These are phyloP conservation scores for Kwoniella bestiolae DNA, from an alignment of 768 basidiomycete species.

Conservation along the genomic window DNA sequence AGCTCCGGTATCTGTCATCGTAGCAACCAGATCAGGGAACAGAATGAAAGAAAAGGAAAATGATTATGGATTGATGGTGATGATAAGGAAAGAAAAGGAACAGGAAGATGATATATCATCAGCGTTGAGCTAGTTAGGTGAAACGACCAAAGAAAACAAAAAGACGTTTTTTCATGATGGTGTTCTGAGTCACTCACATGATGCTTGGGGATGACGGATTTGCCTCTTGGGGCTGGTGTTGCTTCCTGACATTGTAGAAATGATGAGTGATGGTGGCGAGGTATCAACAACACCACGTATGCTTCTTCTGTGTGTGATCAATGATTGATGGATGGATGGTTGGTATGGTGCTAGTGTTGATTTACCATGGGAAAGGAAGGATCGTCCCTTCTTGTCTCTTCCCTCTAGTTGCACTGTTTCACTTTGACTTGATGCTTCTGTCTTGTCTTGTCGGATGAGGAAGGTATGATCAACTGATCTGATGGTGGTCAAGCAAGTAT, in stretches of 20 bases:
- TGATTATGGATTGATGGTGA: neutral
- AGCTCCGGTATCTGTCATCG: slow-evolving; percentile 50
- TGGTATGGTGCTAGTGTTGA: neutral
- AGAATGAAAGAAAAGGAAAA: neutral
- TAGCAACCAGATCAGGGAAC: neutral
- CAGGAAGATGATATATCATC: neutral
- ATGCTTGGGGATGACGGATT: slow-evolving; percentile 55
- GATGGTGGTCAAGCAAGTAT: neutral
- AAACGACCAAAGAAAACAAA: neutral
- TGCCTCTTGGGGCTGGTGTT: slow-evolving; percentile 52
- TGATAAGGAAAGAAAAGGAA: slow-evolving; percentile 1
- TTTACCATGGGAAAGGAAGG: neutral
- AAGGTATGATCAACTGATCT: neutral
- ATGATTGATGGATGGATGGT: neutral
- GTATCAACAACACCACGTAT: neutral
- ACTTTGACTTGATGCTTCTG: neutral
- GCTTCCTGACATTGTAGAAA: slow-evolving; percentile 18
- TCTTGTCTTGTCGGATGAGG: slow-evolving; percentile 6
- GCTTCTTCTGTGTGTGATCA: neutral
- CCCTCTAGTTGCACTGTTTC: neutral
- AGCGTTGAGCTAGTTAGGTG: neutral
- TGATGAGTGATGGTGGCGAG: slow-evolving; percentile 3
- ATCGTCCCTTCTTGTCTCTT: neutral
- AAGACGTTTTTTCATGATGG: slow-evolving; percentile 1
- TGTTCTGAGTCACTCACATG: slow-evolving; percentile 52